Percentiles rank a stretch among this genome's conserved stretches.
Conservation (phyloP, 2,329 filamentous ascomycete species). For the Aspergillus proliferans region DNA sequence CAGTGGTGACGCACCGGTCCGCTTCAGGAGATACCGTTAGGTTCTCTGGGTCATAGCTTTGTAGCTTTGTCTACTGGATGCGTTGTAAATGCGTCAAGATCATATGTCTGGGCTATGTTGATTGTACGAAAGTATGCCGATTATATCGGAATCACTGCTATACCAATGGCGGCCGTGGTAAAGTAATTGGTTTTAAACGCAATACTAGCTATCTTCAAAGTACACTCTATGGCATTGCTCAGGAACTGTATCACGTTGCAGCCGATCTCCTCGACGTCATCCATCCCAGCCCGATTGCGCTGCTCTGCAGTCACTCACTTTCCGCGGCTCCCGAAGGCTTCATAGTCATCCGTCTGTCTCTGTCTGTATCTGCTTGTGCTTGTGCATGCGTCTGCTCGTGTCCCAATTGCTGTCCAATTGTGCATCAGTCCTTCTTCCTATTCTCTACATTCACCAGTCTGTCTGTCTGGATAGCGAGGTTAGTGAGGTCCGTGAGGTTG, state of each 20-base stretch:
- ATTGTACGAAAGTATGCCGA: too few relatives aligned
- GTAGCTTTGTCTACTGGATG: not conserved
- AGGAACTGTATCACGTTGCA: not conserved
- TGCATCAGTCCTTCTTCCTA: not conserved
- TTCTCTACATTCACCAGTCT: not conserved
- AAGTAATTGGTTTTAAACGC: too few relatives aligned
- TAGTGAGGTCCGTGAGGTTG: too few relatives aligned
- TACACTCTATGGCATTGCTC: not conserved
- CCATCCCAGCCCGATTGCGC: not conserved
- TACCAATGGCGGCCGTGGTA: too few relatives aligned
- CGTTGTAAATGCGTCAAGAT: not conserved
- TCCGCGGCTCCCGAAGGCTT: not conserved
- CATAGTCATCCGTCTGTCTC: not conserved
- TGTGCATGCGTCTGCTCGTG: not conserved
- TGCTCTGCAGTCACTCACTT: not conserved
- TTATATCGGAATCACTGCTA: too few relatives aligned
- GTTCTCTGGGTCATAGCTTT: not conserved
- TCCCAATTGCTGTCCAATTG: not conserved
- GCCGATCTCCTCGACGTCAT: not conserved
- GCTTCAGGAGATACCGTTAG: not conserved
- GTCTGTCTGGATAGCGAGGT: not conserved
- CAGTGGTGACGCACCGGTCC: not conserved
- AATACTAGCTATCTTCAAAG: too few relatives aligned
- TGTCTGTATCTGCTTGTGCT: not conserved
- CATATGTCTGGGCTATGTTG: not conserved